Base-by-base conservation (phyloP, 345 rosid genomes). In the Clarkia xantiana region DNA sequence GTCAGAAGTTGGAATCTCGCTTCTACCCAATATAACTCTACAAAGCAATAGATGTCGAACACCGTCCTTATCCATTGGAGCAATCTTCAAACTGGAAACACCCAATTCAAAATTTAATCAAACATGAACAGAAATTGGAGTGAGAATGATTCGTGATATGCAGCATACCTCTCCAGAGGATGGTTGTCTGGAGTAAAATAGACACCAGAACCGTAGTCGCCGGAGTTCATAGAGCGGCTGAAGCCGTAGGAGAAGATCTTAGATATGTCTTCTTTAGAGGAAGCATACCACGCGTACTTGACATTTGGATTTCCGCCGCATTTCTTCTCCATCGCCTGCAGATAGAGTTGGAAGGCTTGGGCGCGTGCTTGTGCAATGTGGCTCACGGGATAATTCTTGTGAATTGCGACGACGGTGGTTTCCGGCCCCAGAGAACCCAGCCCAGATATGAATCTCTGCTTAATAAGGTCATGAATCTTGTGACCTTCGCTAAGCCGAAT, bases 251-350 rank as follows among this genome's bases (percentile, higher is more conserved):
- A 74, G 18, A 81, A 8, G 43, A 91, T 67, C 50, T 63, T 57
- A 29, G 40, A 54, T 0, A 77, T 47, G 57, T 77, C 86, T 5
- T 64, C 67, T 59, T 53, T 80, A 0, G 61, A 1, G 18, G 73
- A 75, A 15, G 78, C 55, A 53, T 68, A 78, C 98, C 98, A 86
- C 47, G 74, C 96, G 20, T 61, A 73, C 57, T 68, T 83, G 22
- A 84, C 54, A 57, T 72, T 86, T 7, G 84, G 65, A 41, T 65
- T 36, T 9, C 82, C 88, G 12, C 65, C 72, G 34, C 67, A 36
- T 39, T 81, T 79, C 17, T 34, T 52, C 62, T 69, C 76, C 65
- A 70, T 56, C 15, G 94, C 86, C 57, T 61, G 75, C 9, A 43
- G 16, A 16, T 65, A 78, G 36, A 79, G 56, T 61, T 71, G 78